These are phyloP conservation scores for Neospermospora avenae DNA, from an alignment of 2,329 filamentous ascomycete species.

Conservation along the genomic window DNA sequence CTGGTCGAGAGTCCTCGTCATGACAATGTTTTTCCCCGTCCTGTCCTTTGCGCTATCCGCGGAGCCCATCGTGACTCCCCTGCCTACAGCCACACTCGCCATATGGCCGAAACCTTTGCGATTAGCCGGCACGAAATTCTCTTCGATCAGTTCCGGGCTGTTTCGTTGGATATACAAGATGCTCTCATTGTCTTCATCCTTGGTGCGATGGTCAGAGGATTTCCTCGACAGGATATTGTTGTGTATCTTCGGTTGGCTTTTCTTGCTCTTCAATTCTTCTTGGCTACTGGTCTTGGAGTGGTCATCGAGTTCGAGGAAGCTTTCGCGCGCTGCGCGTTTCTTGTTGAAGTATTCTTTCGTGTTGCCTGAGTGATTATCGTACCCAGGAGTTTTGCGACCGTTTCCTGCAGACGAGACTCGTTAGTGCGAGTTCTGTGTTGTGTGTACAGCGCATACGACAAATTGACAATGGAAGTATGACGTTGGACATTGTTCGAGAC, in stretches of 20 bases:
- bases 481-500: too few relatives aligned
- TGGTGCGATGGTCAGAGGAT: not conserved
- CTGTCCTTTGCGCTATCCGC: not conserved
- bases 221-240: not conserved
- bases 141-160: not conserved
- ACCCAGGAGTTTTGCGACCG: not conserved
- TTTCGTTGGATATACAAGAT: not conserved
- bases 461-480: too few relatives aligned
- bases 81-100: not conserved
- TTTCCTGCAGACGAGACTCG: not conserved
- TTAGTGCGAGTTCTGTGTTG: not conserved
- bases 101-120: not conserved
- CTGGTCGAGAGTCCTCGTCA: conserved; percentile 5
- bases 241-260: not conserved
- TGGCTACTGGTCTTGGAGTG: not conserved
- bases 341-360: not conserved
- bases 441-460: too few relatives aligned
- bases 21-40: not conserved
- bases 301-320: conserved; percentile 7
- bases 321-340: not conserved
- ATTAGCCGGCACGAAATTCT: not conserved
- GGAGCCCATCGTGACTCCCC: not conserved
- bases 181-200: not conserved
- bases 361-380: not conserved
- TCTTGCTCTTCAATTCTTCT: not conserved